Evolutionary conservation across 2,329 filamentous ascomycete species (phyloP), one percentile per base, ranked within the genome.

Genomic region (Teratosphaeria destructans): DNA sequence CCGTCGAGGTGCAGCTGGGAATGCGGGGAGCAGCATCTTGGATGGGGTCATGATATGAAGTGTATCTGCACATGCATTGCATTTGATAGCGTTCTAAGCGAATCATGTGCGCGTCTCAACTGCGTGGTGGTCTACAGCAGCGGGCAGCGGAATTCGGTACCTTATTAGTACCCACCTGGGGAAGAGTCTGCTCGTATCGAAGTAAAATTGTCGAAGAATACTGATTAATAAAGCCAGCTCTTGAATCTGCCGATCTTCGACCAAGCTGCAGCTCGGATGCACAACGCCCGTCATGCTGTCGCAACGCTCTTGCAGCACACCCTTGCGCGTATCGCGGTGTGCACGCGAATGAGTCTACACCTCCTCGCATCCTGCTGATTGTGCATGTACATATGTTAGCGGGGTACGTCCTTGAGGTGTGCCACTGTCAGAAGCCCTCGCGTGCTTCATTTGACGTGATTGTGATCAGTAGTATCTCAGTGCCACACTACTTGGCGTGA

Each of bases 31-130:
- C 43, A 49, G n/a, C 43, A 23, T 39, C 11, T 26, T 56, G 58
- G 54, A 32, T n/a, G 43, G 29, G 5, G 23, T 59, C 10, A 35
- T 56, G 53, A 47, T 59, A 26, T 59, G 43, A 59, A 14, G 1
- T 52, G 11, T 53, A 19, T 23, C 23, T 49, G 19, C 43, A 49
- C 52, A 12, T 53, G 43, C 26, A 6, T 29, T 34, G 23, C 27
- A 27, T 12, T 56, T 60, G 54, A 57, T 54, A 60, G 58, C 59
- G 55, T 57, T 57, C 55, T 54, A 4, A 60, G 56, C 59, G 59
- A 60, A 43, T 55, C 55, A 54, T 58, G 49, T 54, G 57, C 35
- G 16, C 16, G 5, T 43, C 37, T 5, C 3, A n/a, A n/a, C 7
- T 43, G 37, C 37, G 12, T 43, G 8, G 37, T 14, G 16, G 2